Conservation (phyloP, 169 alveolate genomes). For the Cryptosporidium tyzzeri region DNA sequence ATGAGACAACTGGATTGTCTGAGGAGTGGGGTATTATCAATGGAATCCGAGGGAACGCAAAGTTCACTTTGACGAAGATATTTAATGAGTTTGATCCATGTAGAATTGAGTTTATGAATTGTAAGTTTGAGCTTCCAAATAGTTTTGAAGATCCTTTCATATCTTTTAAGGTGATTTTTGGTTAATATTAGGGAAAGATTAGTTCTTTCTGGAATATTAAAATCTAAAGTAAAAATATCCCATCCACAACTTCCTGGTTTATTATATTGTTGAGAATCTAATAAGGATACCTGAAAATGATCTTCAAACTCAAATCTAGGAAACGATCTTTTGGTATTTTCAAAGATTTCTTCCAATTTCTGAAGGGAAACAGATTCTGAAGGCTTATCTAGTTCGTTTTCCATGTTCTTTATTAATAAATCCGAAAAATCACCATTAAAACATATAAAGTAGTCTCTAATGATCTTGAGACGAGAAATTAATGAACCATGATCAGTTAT, state of each 20-base stretch:
- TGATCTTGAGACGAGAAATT: not conserved
- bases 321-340: not conserved
- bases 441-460: conserved; percentile 17
- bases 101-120: conserved; percentile 4
- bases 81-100: conserved; percentile 16
- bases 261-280: not conserved
- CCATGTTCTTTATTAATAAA: not conserved
- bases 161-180: not conserved
- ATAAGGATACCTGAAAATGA: not conserved
- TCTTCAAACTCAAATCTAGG: not conserved
- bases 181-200: not conserved
- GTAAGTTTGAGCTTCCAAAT: conserved; percentile 36
- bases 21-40: not conserved
- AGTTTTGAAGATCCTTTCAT: conserved; percentile 5
- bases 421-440: conserved; percentile 62
- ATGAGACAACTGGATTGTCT: conserved; percentile 22
- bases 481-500: conserved; percentile 7
- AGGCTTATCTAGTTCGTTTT: conserved; percentile 38
- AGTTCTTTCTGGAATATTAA: conserved; percentile 73
- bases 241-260: conserved; percentile 85
- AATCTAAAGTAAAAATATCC: conserved; percentile 85
- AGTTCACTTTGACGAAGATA: conserved; percentile 26
- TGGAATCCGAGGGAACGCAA: not conserved
- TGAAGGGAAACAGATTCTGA: conserved; percentile 37
- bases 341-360: conserved; percentile 6